Evolutionary conservation across 2,329 filamentous ascomycete genomes (phyloP), one percentile per base, ranked within the genome.

Genomic region (Cercospora canescens): DNA sequence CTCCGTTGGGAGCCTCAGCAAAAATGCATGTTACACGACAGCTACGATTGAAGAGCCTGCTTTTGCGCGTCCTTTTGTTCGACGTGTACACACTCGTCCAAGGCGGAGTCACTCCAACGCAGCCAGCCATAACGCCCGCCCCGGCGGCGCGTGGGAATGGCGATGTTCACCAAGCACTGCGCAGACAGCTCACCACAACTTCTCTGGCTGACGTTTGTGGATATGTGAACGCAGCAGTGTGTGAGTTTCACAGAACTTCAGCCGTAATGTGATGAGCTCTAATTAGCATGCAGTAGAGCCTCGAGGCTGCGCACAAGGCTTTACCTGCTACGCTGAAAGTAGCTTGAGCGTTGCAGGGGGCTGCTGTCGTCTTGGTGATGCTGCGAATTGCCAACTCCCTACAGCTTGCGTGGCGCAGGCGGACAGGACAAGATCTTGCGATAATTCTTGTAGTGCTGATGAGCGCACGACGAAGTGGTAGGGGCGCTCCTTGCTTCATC

Each of bases 341-440:
- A 55, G 30, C 4, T 39, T 62, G 2, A 32, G 48, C 32, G 30
- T 52, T 39, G 60, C 60, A 41, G 60, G 60, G 28, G 60, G 60
- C 12, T 62, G 60, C 30, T 62, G 60, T 54, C 60, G 60, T 21
- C 60, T 62, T 28, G 60, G 60, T 34, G 48, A 62, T 55, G 48
- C 45, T 35, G 60, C 48, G 6, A 62, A 62, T 37, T 62, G 60
- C 26, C 45, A 55, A 8, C 26, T 62, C 7, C 30, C 60, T n/a
- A 62, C 60, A n/a, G 52, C 41, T 35, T 62, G 60, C 24, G 50
- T 62, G 7, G 41, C 60, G 11, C 60, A 62, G 35, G 60, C 60
- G 7, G 45, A 28, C 35, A 34, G n/a, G 21, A 26, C 34, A 24
- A 39, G 28, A 16, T 54, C 60, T 28, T 62, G 60, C 12, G 48